Conservation (phyloP, 2,329 filamentous ascomycete genomes). For the Arthrobotrys pseudoclavata region DNA sequence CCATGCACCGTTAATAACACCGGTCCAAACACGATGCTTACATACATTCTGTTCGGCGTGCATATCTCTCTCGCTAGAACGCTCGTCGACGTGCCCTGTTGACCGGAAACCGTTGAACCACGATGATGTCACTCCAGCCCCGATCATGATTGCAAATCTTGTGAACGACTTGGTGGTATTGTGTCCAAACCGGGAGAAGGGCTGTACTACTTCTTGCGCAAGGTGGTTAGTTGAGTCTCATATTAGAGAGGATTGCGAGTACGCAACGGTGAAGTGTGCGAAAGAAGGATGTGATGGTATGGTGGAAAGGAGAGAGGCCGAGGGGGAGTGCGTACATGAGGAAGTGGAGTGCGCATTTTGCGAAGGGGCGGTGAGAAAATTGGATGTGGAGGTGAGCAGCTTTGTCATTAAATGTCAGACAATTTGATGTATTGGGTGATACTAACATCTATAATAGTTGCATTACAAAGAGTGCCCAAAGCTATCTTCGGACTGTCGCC, state of each 20-base stretch:
- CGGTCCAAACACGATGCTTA: slow-evolving; percentile 74
- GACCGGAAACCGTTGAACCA: slow-evolving; percentile 63
- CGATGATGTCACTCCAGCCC: slow-evolving; percentile 64
- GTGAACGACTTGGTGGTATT: slow-evolving; percentile 73
- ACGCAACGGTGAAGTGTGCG: slow-evolving; percentile 72
- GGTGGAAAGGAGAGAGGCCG: slow-evolving; percentile 70
- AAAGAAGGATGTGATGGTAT: slow-evolving; percentile 70
- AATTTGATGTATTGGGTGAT: background rate
- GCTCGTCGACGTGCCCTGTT: slow-evolving; percentile 62
- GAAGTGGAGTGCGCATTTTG: slow-evolving; percentile 72
- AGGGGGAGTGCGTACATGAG: slow-evolving; percentile 72
- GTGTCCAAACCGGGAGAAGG: slow-evolving; percentile 71
- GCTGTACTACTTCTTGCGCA: slow-evolving; percentile 70
- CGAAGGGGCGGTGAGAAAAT: slow-evolving; percentile 69
- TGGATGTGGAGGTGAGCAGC: slow-evolving; percentile 66
- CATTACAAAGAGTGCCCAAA: slow-evolving; percentile 68
- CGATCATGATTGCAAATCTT: slow-evolving; percentile 72
- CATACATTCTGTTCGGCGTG: slow-evolving; percentile 77
- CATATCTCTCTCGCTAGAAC: slow-evolving; percentile 63
- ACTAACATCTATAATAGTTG: slow-evolving; percentile 63
- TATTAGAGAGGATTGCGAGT: slow-evolving; percentile 72
- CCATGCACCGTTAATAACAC: slow-evolving; percentile 73
- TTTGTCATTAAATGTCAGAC: background rate
- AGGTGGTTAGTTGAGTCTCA: slow-evolving; percentile 73
- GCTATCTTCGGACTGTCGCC: slow-evolving; percentile 69